phyloP scores from a whole-genome alignment of 345 rosid genomes.

The Pelargonium nanum region DNA sequence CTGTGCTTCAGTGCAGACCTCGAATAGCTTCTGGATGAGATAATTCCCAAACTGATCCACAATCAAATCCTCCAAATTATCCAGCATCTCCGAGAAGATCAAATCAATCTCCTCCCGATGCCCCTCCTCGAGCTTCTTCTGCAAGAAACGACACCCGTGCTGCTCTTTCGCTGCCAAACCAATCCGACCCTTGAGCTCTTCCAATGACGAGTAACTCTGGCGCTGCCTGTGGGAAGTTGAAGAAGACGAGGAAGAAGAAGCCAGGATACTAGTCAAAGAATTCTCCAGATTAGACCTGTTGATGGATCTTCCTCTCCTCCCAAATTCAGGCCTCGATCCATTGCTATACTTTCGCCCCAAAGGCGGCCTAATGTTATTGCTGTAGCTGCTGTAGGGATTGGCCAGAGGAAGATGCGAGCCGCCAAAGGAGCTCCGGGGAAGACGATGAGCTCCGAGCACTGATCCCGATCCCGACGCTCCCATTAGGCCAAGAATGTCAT shows the following conservation, averaged over 20 bases:
- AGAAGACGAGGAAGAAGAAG: not conserved
- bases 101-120: not conserved
- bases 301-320: not conserved
- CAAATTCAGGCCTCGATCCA: not conserved
- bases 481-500: not conserved
- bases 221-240: not conserved
- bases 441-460: not conserved
- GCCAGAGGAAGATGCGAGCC: not conserved
- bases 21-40: not conserved
- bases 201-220: not conserved
- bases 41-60: not conserved
- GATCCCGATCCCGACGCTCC: not conserved
- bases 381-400: too few species aligned
- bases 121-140: not conserved
- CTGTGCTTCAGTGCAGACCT: not conserved
- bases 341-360: too few species aligned
- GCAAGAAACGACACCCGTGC: not conserved
- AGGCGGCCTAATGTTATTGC: too few species aligned
- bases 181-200: not conserved
- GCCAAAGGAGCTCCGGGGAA: too few species aligned
- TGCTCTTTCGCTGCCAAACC: not conserved
- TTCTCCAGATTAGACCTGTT: not conserved
- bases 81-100: not conserved
- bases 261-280: not conserved
- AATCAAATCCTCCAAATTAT: not conserved